Conservation (phyloP, 805 yeast species). For the Teunomyces gatunensis region DNA sequence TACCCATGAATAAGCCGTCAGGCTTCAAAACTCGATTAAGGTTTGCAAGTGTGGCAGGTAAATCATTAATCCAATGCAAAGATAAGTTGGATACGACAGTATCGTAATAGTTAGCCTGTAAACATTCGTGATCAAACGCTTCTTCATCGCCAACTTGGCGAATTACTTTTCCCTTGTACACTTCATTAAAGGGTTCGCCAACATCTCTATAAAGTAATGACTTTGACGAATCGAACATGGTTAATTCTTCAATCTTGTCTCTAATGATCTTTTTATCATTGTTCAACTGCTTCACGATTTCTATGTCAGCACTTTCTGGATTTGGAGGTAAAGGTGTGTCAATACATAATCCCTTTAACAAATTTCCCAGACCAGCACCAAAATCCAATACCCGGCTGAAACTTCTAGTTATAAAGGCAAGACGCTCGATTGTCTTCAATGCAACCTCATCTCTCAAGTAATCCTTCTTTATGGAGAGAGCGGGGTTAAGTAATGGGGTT, state of each 20-base stretch:
- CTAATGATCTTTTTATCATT: slow-evolving; percentile 55
- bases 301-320: slow-evolving; percentile 33
- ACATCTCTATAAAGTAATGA: slow-evolving; percentile 53
- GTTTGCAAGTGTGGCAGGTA: slow-evolving; percentile 61
- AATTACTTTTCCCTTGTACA: slow-evolving; percentile 42
- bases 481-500: slow-evolving; percentile 45
- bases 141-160: slow-evolving; percentile 72
- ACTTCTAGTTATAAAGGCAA: slow-evolving; percentile 67
- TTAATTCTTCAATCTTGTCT: slow-evolving; percentile 49
- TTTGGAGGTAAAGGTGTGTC: slow-evolving; percentile 20
- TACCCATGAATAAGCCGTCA: slow-evolving; percentile 79
- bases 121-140: slow-evolving; percentile 40
- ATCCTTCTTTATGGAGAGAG: slow-evolving; percentile 55
- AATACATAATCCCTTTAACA: slow-evolving; percentile 42
- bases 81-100: slow-evolving; percentile 72
- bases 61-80: slow-evolving; percentile 82
- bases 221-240: slow-evolving; percentile 65
- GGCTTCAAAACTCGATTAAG: slow-evolving; percentile 63
- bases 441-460: slow-evolving; percentile 77
- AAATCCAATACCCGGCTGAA: slow-evolving; percentile 64
- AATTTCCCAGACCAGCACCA: slow-evolving; percentile 71
- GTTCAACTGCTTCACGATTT: slow-evolving; percentile 40
- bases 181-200: slow-evolving; percentile 36
- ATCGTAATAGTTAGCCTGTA: slow-evolving; percentile 50
- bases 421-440: slow-evolving; percentile 65